Percentiles rank a stretch among this genome's conserved stretches.
phyloP scores from a whole-genome alignment of 768 basidiomycete species.

The Amanita muscaria region DNA sequence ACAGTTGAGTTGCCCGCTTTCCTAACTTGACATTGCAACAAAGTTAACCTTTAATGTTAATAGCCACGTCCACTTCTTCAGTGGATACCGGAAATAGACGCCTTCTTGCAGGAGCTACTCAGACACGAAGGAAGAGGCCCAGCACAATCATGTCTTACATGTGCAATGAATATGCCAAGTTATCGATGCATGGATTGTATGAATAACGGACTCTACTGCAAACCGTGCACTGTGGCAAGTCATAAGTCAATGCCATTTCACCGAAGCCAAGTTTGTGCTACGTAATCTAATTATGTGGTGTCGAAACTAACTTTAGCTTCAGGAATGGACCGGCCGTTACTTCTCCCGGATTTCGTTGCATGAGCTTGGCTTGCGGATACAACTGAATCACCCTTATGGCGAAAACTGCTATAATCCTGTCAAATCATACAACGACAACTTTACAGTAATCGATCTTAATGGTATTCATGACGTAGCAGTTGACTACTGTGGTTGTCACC shows the following conservation, averaged over 20 bases:
- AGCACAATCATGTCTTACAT: not conserved
- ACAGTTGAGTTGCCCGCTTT: not conserved
- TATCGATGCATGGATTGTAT: constrained; percentile 13
- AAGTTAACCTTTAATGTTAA: too few relatives aligned
- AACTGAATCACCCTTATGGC: not conserved
- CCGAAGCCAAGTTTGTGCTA: constrained; percentile 9
- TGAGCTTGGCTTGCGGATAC: not conserved
- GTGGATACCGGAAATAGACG: constrained; percentile 1
- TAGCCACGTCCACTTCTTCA: not conserved
- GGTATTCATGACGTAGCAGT: not conserved
- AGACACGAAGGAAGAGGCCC: not conserved
- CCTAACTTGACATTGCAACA: not conserved
- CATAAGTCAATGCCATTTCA: constrained; percentile 13
- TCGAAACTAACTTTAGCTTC: too few relatives aligned
- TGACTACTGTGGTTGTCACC: constrained; percentile 1
- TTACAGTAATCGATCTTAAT: not conserved
- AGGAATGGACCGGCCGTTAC: not conserved
- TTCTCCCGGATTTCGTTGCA: not conserved
- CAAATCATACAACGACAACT: not conserved
- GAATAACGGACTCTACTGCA: constrained; percentile 1
- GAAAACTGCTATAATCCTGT: not conserved
- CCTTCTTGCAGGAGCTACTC: not conserved
- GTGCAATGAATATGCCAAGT: not conserved
- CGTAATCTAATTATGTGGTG: too few relatives aligned
- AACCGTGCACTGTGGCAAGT: constrained; percentile 6